These are phyloP conservation scores for Candida taoyuanica DNA, from an alignment of 805 yeast species.

Conservation along the genomic window DNA sequence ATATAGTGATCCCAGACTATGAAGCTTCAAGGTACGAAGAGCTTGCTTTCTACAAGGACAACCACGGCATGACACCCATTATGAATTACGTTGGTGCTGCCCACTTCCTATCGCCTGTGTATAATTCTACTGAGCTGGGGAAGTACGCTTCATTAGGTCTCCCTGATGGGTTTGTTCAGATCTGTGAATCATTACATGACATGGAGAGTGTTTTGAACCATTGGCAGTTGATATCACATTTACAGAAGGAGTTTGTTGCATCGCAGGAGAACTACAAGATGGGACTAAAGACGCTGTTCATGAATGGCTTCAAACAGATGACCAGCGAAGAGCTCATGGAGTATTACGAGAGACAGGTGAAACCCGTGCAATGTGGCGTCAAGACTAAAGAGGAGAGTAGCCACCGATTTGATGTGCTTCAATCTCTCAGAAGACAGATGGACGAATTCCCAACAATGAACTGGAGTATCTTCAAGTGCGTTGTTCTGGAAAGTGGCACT, in stretches of 20 bases:
- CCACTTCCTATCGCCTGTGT: conserved; percentile 5
- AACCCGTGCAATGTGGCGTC: conserved; percentile 7
- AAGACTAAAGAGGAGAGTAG: not conserved
- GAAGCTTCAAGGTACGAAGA: conserved; percentile 14
- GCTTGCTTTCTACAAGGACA: conserved; percentile 13
- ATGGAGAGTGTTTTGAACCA: conserved; percentile 14
- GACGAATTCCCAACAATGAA: conserved; percentile 1
- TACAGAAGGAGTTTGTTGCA: conserved; percentile 9
- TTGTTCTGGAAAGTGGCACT: conserved; percentile 2
- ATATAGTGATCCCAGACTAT: conserved; percentile 13
- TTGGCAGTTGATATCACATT: conserved; percentile 12
- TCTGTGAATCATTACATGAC: conserved; percentile 10
- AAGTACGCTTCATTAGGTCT: conserved; percentile 12
- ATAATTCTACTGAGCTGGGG: not conserved
- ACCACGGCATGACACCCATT: conserved; percentile 13
- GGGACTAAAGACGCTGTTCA: conserved; percentile 12
- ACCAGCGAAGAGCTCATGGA: conserved; percentile 2
- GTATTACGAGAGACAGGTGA: conserved; percentile 8
- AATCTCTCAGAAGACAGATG: not conserved
- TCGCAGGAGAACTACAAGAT: conserved; percentile 13
- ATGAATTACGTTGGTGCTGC: conserved; percentile 13
- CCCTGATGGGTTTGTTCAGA: conserved; percentile 4
- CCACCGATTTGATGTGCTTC: conserved; percentile 2
- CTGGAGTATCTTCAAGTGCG: conserved; percentile 13
- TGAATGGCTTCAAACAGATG: conserved; percentile 7